Base-by-base conservation (phyloP, 129 eudicot genomes). In the Ambrosia artemisiifolia region DNA sequence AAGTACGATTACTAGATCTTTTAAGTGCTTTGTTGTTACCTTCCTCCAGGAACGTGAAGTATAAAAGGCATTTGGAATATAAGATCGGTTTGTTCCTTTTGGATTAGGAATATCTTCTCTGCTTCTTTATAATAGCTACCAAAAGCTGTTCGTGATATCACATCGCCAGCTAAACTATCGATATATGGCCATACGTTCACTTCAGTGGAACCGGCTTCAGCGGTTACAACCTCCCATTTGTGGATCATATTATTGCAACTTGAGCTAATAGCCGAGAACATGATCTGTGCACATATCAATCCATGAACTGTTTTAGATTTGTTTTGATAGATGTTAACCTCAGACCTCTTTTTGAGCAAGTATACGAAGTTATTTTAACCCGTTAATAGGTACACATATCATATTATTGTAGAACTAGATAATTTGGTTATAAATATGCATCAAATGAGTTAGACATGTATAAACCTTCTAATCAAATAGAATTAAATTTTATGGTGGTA, bases 201-300 rank as follows among this genome's bases (percentile, higher is more conserved):
- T 70, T 77, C 81, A 24, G 16, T 12, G 3, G 76, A 35, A 28
- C 76, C 80, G 2, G 42, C 19, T 67, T 10, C 33, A 1, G 60
- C 10, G 5, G 77, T 67, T 64, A 79, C 24, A 28, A 33, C 50
- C 16, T 81, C 80, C 93, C 87, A 87, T 77, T 82, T 75, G 59
- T 71, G 51, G 7, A 82, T 67, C 89, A 82, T 84, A 42, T 74
- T 69, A 4, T 17, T 42, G 53, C 89, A 88, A 59, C 87, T 73
- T 35, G 65, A 61, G 62, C 54, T 40, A 47, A 88, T 82, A 30
- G 82, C 85, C 11, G 30, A 24, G 67, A 38, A 56, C 54, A 49
- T 73, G 40, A 33, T 63, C 63, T 79, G 30, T 66, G 11, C 64
- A 48, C 30, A 64, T 74, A 9, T 35, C 20, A 50, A 63, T 18